Evolutionary conservation across 2,329 filamentous ascomycete species (phyloP).

Genomic region (Exophiala xenobiotica): DNA sequence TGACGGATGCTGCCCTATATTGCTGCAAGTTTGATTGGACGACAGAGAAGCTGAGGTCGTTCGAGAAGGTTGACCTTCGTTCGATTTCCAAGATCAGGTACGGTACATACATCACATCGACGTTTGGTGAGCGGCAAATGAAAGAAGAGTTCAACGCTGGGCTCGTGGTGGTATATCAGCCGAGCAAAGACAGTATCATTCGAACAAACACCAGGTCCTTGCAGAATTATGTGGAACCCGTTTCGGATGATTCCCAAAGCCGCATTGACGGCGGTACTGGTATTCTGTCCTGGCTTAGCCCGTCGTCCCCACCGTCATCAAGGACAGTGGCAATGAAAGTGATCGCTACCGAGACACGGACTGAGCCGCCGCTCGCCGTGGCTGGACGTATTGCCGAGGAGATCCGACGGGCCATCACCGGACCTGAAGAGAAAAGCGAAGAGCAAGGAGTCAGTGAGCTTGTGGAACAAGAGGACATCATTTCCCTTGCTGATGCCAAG

Average conservation of each 20-base stretch:
- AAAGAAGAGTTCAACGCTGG: slow-evolving; percentile 81
- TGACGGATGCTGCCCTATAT: slow-evolving; percentile 84
- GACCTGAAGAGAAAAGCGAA: slow-evolving; percentile 24
- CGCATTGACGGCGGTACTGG: slow-evolving; percentile 39
- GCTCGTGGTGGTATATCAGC: slow-evolving; percentile 74
- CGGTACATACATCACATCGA: slow-evolving; percentile 88
- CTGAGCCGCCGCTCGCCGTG: slow-evolving; percentile 44
- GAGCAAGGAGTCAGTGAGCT: slow-evolving; percentile 32
- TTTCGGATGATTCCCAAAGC: slow-evolving; percentile 21
- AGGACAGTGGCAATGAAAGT: slow-evolving; percentile 46
- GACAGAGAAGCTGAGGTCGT: slow-evolving; percentile 88
- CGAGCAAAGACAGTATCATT: slow-evolving; percentile 68
- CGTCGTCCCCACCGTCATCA: slow-evolving; percentile 31
- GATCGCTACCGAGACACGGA: slow-evolving; percentile 26
- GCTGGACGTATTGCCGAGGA: slow-evolving; percentile 69
- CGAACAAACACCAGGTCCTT: slow-evolving; percentile 84
- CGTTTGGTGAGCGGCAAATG: slow-evolving; percentile 72
- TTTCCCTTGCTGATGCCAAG: slow-evolving; percentile 80
- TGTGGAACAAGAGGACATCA: slow-evolving; percentile 67
- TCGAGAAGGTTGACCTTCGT: slow-evolving; percentile 77
- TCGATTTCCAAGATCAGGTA: slow-evolving; percentile 71
- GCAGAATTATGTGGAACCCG: slow-evolving; percentile 53
- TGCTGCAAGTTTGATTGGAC: slow-evolving; percentile 93
- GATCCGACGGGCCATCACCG: slow-evolving; percentile 66
- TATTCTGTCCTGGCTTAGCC: slow-evolving; percentile 41